Evolutionary conservation across 768 basidiomycete genomes (phyloP).

Genomic region (Xerocomus brunneocitrinus): DNA sequence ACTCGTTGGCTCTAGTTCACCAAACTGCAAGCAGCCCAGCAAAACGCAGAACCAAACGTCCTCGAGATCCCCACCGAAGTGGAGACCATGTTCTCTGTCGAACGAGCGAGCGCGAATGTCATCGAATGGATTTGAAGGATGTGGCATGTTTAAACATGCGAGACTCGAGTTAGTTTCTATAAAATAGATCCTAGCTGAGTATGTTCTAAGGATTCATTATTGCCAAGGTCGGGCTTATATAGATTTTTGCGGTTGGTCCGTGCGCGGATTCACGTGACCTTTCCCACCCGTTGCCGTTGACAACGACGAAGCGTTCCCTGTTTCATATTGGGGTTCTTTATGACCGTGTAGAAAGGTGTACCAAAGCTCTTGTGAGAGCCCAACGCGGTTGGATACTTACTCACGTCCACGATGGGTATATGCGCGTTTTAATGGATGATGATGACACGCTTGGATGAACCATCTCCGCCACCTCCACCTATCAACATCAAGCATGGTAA

Average conservation of each 20-base stretch:
- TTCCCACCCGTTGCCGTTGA: neutral
- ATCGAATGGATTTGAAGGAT: slow-evolving; percentile 41
- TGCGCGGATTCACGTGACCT: slow-evolving; percentile 26
- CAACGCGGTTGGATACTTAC: neutral
- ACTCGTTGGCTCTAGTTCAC: neutral
- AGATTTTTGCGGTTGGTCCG: slow-evolving; percentile 28
- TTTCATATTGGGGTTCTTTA: neutral
- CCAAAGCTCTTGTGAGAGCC: neutral
- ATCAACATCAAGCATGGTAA: slow-evolving; percentile 20
- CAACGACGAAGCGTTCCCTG: neutral
- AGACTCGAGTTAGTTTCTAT: neutral
- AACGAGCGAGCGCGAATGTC: slow-evolving; percentile 11
- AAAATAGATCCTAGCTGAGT: neutral
- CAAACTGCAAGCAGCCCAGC: neutral
- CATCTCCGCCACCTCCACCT: slow-evolving; percentile 1
- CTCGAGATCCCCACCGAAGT: neutral
- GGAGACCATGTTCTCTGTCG: neutral
- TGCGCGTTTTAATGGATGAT: neutral
- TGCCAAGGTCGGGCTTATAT: neutral
- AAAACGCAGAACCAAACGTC: neutral
- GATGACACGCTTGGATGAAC: slow-evolving; percentile 1
- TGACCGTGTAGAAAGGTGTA: too few species aligned
- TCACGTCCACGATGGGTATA: neutral
- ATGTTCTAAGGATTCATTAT: neutral
- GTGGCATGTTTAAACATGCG: slow-evolving; percentile 56